Evolutionary conservation across 768 basidiomycete genomes (phyloP), one percentile per base, ranked within the genome.

Genomic region (Crassisporium funariophilum): DNA sequence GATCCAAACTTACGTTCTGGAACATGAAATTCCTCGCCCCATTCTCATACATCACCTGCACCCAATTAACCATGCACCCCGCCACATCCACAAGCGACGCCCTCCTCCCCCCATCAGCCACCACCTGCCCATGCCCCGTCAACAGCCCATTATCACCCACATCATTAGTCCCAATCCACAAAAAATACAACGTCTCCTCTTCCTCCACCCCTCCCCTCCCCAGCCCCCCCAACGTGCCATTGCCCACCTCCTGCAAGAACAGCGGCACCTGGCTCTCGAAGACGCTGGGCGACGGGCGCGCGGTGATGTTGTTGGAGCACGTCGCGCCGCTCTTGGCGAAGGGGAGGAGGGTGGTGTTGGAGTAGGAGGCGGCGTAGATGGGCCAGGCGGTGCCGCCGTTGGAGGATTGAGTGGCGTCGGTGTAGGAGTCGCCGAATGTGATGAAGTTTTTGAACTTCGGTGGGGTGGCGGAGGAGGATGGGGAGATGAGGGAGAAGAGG

Each of bases 121-220:
- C n/a, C n/a, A n/a, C n/a, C n/a, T n/a, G n/a, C n/a, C n/a, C n/a
- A n/a, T n/a, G n/a, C n/a, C 31, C 82, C 0, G 79, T 81, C 10
- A 86, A 52, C 22, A 86, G 66, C 4, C 77, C 73, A 36, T 69
- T 70, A 8, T 58, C 72, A 1, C 84, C 84, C 3, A 86, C 70
- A 56, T 86, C 85, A 50, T 81, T 82, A 2, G 81, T 82, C 11
- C 84, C 83, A 48, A 86, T 81, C 84, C 84, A 87, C 7, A 86
- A 66, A 1, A 79, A 78, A 58, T 81, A 86, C 2, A 86, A 50
- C 1, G 84, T 86, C 36, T 81, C 69, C 2, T 68, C 60, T 0
- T 75, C 58, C 10, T 54, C 62, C 45, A 23, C 50, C 56, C 17
- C 81, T 57, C 1, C 34, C 34, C 74, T 67, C 4, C 73, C 71